Evolutionary conservation across 805 yeast species (phyloP).

Genomic region (Cyberlindnera mississippiensis): DNA sequence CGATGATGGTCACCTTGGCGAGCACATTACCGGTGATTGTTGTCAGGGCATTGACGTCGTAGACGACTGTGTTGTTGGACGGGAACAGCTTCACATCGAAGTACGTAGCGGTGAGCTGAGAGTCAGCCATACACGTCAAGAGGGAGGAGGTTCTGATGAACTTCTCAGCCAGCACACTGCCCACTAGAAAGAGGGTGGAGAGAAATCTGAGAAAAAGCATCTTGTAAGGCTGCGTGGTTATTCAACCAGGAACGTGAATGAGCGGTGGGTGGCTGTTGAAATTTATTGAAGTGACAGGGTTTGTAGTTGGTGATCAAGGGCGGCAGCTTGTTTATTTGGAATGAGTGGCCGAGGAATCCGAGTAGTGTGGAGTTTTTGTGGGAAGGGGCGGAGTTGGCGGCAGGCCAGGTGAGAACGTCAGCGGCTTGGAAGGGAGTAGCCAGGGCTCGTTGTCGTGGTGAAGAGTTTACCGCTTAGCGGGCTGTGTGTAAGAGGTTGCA

Average conservation of each 20-base stretch:
- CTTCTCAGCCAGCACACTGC: slow-evolving; percentile 10
- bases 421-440: too few relatives aligned
- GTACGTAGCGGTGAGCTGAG: slow-evolving; percentile 78
- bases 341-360: too few relatives aligned
- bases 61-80: slow-evolving; percentile 52
- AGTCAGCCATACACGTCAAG: slow-evolving; percentile 87
- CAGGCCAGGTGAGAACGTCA: too few relatives aligned
- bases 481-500: not conserved
- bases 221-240: not conserved
- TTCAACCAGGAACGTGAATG: not conserved
- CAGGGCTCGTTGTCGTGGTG: too few relatives aligned
- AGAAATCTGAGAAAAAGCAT: slow-evolving; percentile 11
- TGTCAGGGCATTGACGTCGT: slow-evolving; percentile 74
- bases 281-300: not conserved
- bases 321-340: not conserved
- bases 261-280: not conserved
- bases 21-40: slow-evolving; percentile 65
- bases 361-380: too few relatives aligned
- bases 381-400: too few relatives aligned
- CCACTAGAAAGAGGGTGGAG: not conserved
- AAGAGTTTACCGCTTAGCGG: too few relatives aligned
- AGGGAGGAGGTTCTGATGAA: slow-evolving; percentile 58
- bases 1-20: slow-evolving; percentile 62
- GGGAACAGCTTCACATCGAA: slow-evolving; percentile 78
- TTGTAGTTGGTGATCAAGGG: not conserved